Evolutionary conservation across 371 early-diverging fungal species (phyloP).

Genomic region (Haplosporangium sp.): DNA sequence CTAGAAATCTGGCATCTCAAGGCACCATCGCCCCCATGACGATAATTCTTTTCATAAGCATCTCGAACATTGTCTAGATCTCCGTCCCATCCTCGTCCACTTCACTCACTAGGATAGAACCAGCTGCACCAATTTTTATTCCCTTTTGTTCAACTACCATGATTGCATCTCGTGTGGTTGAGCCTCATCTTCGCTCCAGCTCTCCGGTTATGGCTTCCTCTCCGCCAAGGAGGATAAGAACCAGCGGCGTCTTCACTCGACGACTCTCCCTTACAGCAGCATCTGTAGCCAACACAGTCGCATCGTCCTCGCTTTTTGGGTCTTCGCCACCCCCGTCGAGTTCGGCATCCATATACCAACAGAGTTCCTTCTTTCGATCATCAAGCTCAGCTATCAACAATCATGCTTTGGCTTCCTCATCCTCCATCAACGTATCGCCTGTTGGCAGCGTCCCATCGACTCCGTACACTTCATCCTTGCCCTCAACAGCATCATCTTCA

Average conservation of each 20-base stretch:
- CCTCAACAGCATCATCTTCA: neutral
- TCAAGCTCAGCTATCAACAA: conserved; percentile 32
- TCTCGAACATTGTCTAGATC: neutral
- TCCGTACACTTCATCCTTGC: neutral
- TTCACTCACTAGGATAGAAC: too few relatives aligned
- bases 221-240: conserved; percentile 48
- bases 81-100: too few relatives aligned
- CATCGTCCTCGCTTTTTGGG: conserved; percentile 49
- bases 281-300: conserved; percentile 44
- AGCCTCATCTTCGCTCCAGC: conserved; percentile 17
- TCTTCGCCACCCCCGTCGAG: conserved; percentile 39
- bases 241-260: conserved; percentile 39
- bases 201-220: conserved; percentile 30
- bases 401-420: conserved; percentile 7
- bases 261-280: conserved; percentile 52
- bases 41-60: too few relatives aligned
- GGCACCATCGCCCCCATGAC: too few relatives aligned
- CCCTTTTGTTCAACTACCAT: conserved; percentile 6
- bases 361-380: conserved; percentile 44
- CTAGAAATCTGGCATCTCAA: too few relatives aligned
- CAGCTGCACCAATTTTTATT: neutral
- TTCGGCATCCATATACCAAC: conserved; percentile 42
- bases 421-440: conserved; percentile 12
- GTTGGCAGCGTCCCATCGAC: neutral
- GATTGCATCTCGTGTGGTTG: conserved; percentile 39